phyloP scores from a whole-genome alignment of 345 rosid genomes.

The Citrus hindsii region DNA sequence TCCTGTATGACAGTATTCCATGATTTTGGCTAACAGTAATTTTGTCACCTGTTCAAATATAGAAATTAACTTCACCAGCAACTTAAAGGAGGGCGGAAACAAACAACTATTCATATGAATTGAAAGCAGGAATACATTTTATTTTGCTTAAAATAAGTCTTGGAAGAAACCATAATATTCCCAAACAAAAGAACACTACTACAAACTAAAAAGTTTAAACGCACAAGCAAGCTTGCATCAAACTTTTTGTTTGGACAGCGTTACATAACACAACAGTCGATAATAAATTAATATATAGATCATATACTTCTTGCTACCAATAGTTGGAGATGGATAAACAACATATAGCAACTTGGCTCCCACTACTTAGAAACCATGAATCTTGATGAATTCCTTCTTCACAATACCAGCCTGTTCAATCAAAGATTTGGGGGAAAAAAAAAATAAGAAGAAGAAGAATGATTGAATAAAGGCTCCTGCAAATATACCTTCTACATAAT shows the following conservation, averaged over 20 bases:
- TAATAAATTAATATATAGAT: neutral
- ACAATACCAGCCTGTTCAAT: constrained; percentile 66
- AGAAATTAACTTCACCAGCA: too few relatives aligned
- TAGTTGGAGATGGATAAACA: neutral
- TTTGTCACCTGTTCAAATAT: too few relatives aligned
- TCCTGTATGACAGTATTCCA: too few relatives aligned
- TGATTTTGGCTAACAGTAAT: too few relatives aligned
- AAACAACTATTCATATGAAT: neutral
- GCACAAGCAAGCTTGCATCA: neutral
- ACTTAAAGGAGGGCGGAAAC: too few relatives aligned
- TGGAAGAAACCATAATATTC: constrained; percentile 2
- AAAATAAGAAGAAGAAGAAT: neutral
- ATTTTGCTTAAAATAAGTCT: neutral
- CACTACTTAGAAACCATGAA: constrained; percentile 63
- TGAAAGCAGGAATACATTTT: neutral
- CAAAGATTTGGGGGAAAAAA: neutral
- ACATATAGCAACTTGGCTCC: constrained; percentile 6
- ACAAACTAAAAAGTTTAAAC: neutral
- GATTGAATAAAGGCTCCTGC: neutral
- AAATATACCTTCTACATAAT: too few relatives aligned
- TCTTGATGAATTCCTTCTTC: constrained; percentile 79
- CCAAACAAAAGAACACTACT: neutral
- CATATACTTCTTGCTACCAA: neutral
- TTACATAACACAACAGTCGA: neutral
- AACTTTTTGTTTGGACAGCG: neutral